These are phyloP conservation scores for Rhynchosporium agropyri DNA, from an alignment of 2,329 filamentous ascomycete genomes.

Conservation along the genomic window DNA sequence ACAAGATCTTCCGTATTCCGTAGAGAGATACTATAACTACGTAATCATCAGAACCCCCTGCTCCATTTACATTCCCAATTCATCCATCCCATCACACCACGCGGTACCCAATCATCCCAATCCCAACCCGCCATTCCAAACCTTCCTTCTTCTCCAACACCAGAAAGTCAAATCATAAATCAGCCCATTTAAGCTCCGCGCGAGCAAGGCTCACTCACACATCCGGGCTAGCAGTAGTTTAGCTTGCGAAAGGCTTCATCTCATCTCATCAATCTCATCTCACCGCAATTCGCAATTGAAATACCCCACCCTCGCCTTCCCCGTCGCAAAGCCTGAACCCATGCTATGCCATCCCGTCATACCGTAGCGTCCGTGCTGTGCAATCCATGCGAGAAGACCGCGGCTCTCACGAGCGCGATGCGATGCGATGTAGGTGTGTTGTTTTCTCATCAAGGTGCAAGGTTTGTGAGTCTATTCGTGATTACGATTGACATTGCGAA, in stretches of 20 bases:
- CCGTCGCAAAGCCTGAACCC: neutral
- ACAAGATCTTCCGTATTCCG: neutral
- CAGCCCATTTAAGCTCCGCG: conserved; percentile 10
- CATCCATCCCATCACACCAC: neutral
- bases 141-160: neutral
- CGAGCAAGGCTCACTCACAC: conserved; percentile 8
- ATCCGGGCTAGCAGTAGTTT: neutral
- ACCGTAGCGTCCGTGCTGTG: neutral
- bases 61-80: neutral
- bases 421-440: too few species aligned
- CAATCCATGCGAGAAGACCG: conserved; percentile 12
- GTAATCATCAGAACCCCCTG: too few species aligned
- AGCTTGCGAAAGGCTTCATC: neutral
- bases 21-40: neutral
- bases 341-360: neutral
- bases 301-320: conserved; percentile 9
- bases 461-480: too few species aligned
- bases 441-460: too few species aligned
- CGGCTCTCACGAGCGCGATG: conserved; percentile 16
- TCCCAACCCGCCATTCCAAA: conserved; percentile 2
- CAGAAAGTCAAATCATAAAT: neutral
- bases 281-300: conserved; percentile 14
- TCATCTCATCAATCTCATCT: neutral
- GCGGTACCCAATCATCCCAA: neutral
- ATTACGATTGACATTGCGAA: too few species aligned